These are phyloP conservation scores for Xylariaceae sp. DNA, from an alignment of 2,329 filamentous ascomycete genomes.

Conservation along the genomic window DNA sequence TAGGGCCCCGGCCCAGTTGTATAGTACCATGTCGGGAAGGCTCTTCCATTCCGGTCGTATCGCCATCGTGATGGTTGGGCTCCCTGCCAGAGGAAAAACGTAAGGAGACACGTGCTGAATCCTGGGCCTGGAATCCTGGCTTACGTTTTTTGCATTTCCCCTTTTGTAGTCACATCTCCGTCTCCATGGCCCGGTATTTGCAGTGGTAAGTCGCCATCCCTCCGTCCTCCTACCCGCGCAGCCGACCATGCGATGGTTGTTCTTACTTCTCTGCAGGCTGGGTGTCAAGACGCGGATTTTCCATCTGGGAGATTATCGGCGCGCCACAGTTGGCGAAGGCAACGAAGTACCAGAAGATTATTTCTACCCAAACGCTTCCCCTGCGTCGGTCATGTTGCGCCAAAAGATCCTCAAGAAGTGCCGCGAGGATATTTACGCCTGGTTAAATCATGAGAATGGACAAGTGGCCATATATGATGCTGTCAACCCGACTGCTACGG, in stretches of 20 bases:
- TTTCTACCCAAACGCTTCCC: constrained; percentile 92
- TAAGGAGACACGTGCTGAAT: too few relatives aligned
- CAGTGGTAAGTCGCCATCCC: constrained; percentile 58
- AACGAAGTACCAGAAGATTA: constrained; percentile 92
- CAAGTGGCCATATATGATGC: constrained; percentile 98
- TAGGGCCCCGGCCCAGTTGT: constrained; percentile 91
- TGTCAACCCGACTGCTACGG: constrained; percentile 83
- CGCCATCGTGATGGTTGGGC: constrained; percentile 92
- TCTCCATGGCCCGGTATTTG: constrained; percentile 89
- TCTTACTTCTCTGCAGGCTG: constrained; percentile 50
- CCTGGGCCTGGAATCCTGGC: too few relatives aligned
- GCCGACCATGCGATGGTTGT: not conserved
- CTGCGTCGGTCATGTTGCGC: constrained; percentile 83
- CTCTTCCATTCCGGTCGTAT: constrained; percentile 97
- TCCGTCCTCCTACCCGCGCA: not conserved
- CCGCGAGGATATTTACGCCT: constrained; percentile 92
- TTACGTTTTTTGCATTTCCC: too few relatives aligned
- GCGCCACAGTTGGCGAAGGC: constrained; percentile 79
- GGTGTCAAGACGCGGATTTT: constrained; percentile 98
- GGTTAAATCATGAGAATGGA: constrained; percentile 93
- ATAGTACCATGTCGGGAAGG: constrained; percentile 95
- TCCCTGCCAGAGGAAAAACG: constrained; percentile 94
- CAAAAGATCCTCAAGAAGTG: constrained; percentile 98
- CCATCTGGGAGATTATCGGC: constrained; percentile 91
- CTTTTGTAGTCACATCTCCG: constrained; percentile 94